These are phyloP conservation scores for Microstegium vimineum DNA, from an alignment of 176 grass and related monocot genomes.

Conservation along the genomic window DNA sequence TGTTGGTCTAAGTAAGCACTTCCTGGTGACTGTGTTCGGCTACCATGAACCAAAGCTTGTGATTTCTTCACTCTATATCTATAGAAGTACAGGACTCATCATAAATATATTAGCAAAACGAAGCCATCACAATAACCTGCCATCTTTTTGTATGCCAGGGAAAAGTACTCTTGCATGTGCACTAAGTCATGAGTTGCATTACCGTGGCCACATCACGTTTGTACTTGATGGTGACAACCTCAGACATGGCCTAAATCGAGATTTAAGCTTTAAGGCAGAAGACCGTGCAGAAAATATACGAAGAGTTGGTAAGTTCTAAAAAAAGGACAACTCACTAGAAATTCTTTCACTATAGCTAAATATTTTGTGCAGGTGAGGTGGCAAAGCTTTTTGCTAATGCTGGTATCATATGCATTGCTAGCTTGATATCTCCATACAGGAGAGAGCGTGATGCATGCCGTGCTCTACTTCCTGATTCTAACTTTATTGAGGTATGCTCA, in stretches of 20 bases:
- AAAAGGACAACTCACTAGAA: neutral
- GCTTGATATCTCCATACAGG: slow-evolving; percentile 76
- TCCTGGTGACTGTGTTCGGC: neutral
- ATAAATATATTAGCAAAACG: slow-evolving; percentile 18
- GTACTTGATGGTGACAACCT: slow-evolving; percentile 92
- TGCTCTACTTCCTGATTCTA: slow-evolving; percentile 70
- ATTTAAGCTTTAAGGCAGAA: slow-evolving; percentile 79
- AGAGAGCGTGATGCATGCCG: slow-evolving; percentile 84
- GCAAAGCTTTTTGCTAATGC: slow-evolving; percentile 91
- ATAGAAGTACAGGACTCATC: neutral
- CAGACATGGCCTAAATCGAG: slow-evolving; percentile 74
- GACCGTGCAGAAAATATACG: slow-evolving; percentile 86
- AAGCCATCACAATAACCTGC: slow-evolving; percentile 19
- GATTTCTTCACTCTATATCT: slow-evolving; percentile 21
- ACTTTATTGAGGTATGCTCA: slow-evolving; percentile 79
- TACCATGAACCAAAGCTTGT: neutral
- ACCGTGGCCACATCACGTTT: slow-evolving; percentile 61
- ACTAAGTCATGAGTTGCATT: slow-evolving; percentile 66
- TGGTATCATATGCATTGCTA: slow-evolving; percentile 84
- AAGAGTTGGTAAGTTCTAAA: slow-evolving; percentile 66
- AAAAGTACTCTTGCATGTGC: slow-evolving; percentile 92
- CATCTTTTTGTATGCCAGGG: slow-evolving; percentile 55
- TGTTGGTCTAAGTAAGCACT: neutral
- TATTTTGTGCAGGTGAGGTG: slow-evolving; percentile 70
- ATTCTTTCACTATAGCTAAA: slow-evolving; percentile 13